phyloP scores from a whole-genome alignment of 306 rosid species.

The Cicer judaicum region DNA sequence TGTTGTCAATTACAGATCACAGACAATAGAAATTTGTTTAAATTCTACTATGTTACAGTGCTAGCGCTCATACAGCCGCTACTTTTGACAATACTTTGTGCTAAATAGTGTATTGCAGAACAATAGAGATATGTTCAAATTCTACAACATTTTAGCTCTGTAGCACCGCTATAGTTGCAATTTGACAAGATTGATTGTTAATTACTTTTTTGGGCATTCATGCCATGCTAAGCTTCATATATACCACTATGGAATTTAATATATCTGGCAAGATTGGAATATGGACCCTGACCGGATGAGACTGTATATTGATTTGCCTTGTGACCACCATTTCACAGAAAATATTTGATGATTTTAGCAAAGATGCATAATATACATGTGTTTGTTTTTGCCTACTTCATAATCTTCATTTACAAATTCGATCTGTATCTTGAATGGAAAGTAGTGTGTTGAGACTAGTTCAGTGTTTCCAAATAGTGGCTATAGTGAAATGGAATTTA shows the following conservation, averaged over 20 bases:
- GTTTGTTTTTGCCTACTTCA: background rate
- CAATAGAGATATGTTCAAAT: no score
- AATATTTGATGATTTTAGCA: background rate
- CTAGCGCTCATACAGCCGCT: no score
- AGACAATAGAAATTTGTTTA: no score
- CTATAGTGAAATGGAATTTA: background rate
- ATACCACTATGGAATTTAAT: background rate
- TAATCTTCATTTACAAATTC: background rate
- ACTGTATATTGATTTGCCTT: background rate
- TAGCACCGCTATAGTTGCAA: no score
- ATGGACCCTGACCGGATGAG: background rate
- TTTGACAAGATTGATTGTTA: background rate
- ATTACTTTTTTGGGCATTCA: background rate
- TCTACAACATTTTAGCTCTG: no score
- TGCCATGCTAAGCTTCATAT: background rate
- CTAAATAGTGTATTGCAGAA: no score
- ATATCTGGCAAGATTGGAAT: background rate
- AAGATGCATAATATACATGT: background rate
- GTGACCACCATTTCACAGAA: background rate
- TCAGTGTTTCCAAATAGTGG: background rate
- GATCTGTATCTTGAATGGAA: constrained; percentile 16
- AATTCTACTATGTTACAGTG: no score
- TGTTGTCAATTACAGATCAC: no score
- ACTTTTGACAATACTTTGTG: no score
- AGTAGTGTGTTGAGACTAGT: constrained; percentile 1